These are phyloP conservation scores for Penicillium crystallinum DNA, from an alignment of 495 filamentous ascomycete genomes.

Conservation along the genomic window DNA sequence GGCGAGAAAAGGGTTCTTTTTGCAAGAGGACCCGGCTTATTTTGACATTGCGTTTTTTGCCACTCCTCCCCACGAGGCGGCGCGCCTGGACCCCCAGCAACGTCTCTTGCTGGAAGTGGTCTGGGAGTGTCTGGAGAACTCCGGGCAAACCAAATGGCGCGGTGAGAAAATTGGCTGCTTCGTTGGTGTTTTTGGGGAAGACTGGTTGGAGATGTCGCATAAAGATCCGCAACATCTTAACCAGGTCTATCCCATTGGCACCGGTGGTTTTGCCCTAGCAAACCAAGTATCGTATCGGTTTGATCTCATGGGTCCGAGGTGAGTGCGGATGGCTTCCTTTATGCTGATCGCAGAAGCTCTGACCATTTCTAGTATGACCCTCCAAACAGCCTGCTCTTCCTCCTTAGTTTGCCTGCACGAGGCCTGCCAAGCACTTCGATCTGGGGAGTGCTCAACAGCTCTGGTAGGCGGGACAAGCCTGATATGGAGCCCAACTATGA, in stretches of 20 bases:
- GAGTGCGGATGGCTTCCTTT: background rate
- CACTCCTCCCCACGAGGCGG: constrained; percentile 38
- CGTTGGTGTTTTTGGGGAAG: constrained; percentile 40
- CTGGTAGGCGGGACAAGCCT: constrained; percentile 36
- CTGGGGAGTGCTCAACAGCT: constrained; percentile 30
- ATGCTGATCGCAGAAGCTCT: background rate
- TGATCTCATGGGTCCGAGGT: constrained; percentile 23
- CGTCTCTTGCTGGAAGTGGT: constrained; percentile 50
- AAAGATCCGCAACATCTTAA: constrained; percentile 11
- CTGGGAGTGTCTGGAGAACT: constrained; percentile 33
- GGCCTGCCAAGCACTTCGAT: constrained; percentile 23
- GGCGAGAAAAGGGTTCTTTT: constrained; percentile 31
- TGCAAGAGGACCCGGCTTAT: constrained; percentile 32
- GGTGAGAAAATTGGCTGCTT: constrained; percentile 43
- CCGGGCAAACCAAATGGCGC: constrained; percentile 39
- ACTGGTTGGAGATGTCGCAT: constrained; percentile 16
- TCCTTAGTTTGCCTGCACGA: constrained; percentile 20
- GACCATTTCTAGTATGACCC: constrained; percentile 12
- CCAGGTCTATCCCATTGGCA: constrained; percentile 9
- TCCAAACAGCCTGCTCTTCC: constrained; percentile 31
- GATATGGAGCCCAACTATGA: constrained; percentile 30
- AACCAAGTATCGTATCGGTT: constrained; percentile 28
- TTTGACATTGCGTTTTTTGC: constrained; percentile 35
- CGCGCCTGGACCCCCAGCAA: constrained; percentile 54
- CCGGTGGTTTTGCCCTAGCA: constrained; percentile 26